These are phyloP conservation scores for Podospora tetraspora DNA, from an alignment of 495 filamentous ascomycete genomes.

Conservation along the genomic window DNA sequence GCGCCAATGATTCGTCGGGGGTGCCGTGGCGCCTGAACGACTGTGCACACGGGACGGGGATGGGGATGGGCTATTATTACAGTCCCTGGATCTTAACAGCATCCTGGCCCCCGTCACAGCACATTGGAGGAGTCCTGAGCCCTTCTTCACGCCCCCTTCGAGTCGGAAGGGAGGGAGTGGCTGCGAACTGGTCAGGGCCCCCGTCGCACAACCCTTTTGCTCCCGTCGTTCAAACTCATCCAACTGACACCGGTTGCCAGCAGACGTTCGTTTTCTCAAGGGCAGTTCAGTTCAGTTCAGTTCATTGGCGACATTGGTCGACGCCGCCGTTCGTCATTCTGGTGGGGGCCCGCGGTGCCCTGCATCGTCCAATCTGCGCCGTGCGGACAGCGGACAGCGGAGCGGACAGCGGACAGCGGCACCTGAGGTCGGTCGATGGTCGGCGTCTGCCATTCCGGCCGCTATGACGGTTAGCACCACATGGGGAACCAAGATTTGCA, in stretches of 20 bases:
- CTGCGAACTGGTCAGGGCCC: background rate
- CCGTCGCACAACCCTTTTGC: too few species aligned
- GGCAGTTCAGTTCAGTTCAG: too few species aligned
- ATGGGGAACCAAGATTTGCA: slow-evolving; percentile 33
- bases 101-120: slow-evolving; percentile 9
- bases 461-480: slow-evolving; percentile 18
- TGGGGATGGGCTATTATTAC: slow-evolving; percentile 14
- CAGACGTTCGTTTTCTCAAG: background rate
- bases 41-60: slow-evolving; percentile 26
- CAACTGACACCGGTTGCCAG: slow-evolving; percentile 6
- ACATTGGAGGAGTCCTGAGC: slow-evolving; percentile 2
- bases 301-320: background rate
- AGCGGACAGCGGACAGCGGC: slow-evolving; percentile 6
- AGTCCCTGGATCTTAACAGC: slow-evolving; percentile 6
- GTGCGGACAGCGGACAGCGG: slow-evolving; percentile 11
- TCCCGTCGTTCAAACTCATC: background rate
- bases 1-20: slow-evolving; percentile 8
- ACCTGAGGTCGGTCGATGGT: background rate
- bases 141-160: background rate
- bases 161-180: background rate
- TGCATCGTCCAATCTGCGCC: slow-evolving; percentile 10
- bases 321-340: slow-evolving; percentile 1
- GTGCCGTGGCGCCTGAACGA: slow-evolving; percentile 16
- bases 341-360: background rate
- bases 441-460: slow-evolving; percentile 17